Percentiles rank a stretch among this genome's conserved stretches.
phyloP scores from a whole-genome alignment of 108 stramenopile species.

The Nannochloropsis oceanica region DNA sequence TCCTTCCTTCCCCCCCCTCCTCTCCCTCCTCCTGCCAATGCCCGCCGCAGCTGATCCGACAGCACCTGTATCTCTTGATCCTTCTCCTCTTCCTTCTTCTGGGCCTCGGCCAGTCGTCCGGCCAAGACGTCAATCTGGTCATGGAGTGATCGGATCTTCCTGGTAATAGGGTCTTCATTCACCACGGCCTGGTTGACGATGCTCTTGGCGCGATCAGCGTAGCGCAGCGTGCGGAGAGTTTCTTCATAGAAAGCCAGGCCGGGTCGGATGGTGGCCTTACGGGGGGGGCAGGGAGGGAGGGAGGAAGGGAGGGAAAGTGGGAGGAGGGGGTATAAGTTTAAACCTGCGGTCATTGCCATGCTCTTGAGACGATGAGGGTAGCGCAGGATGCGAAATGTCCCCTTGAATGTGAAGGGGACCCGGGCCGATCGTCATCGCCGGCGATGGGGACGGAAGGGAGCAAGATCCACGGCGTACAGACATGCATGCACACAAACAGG shows the following conservation, averaged over 20 bases:
- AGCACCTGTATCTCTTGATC: constrained; percentile 35
- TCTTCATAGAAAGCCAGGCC: constrained; percentile 50
- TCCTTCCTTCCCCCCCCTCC: not conserved
- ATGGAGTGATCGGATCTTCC: constrained; percentile 11
- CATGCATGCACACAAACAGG: too few species aligned
- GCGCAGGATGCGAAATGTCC: constrained; percentile 44
- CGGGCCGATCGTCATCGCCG: not conserved
- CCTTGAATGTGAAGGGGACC: constrained; percentile 46
- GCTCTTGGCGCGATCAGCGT: constrained; percentile 60
- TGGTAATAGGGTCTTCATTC: constrained; percentile 51
- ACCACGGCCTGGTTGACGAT: constrained; percentile 68
- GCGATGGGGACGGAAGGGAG: too few species aligned
- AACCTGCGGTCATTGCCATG: constrained; percentile 51
- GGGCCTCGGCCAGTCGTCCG: not conserved
- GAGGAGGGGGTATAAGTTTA: too few species aligned
- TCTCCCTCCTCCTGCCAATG: not conserved
- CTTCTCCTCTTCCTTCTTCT: constrained; percentile 33
- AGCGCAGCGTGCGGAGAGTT: constrained; percentile 46
- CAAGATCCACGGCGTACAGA: too few species aligned
- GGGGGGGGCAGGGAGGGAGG: not conserved
- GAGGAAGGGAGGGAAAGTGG: not conserved
- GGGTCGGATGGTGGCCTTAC: constrained; percentile 40
- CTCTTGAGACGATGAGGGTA: constrained; percentile 60
- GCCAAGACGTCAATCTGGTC: constrained; percentile 29
- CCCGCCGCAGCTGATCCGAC: not conserved